Base-by-base conservation (phyloP, 2,329 filamentous ascomycete genomes). In the Nemania serpens region DNA sequence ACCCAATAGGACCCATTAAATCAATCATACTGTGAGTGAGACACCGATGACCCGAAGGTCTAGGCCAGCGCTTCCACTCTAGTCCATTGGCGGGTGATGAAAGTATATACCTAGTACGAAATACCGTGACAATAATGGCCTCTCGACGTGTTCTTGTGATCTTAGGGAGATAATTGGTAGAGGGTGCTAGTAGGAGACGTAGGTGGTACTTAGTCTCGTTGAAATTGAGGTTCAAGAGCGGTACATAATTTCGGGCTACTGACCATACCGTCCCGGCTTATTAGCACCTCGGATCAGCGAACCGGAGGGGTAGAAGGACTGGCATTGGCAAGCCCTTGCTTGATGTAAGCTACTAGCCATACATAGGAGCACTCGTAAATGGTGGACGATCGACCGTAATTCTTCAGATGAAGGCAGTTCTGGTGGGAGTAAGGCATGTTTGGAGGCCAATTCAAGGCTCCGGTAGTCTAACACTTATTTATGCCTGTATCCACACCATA, bases 11-110 rank as follows among this genome's bases (percentile, higher is more conserved):
- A 15, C 50, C 17, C 20, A 13, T 37, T 22, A 45, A 48, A 39
- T 50, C 54, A 58, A 58, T 58, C 58, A 50, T 45, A 41, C 50
- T 12, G 25, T 5, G 46, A 45, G 50, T 37, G 29, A 41, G 49
- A 58, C 39, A 7, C 36, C 25, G 33, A 47, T 58, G 41, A 25
- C 51, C 43, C 36, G 37, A 61, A 41, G 46, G 58, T 18, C 55
- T 22, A 56, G 51, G 36, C 59, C 49, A 51, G 45, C 46, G 48
- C 43, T 47, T 42, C 42, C 6, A 42, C 45, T 41, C 47, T 9
- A 29, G 25, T 12, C 42, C 18, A 52, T 15, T 55, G 37, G 49
- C 47, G 49, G 29, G 46, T 45, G 57, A 56, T n/a, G 34, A 50
- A 29, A 29, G 4, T 7, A 29, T 29, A 29, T 7, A 29, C 7